Evolutionary conservation across 2,329 filamentous ascomycete species (phyloP).

Genomic region (Scedosporium boydii): DNA sequence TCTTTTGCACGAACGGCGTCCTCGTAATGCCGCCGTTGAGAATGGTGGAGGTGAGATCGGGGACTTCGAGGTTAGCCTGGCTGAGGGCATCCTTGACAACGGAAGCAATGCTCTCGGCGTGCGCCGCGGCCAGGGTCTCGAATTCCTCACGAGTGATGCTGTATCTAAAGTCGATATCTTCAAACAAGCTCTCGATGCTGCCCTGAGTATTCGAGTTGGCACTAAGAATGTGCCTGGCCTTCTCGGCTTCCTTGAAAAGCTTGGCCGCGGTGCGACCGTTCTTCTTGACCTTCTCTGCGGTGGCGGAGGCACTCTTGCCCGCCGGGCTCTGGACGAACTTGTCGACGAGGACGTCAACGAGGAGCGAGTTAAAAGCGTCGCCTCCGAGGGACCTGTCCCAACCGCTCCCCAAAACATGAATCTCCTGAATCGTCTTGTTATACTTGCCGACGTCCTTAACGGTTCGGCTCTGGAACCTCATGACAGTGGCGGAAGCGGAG

Average conservation of each 20-base stretch:
- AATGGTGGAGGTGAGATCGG: slow-evolving; percentile 80
- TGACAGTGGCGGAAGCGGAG: slow-evolving; percentile 78
- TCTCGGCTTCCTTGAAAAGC: slow-evolving; percentile 87
- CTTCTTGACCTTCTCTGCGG: slow-evolving; percentile 51
- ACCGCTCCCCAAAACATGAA: slow-evolving; percentile 76
- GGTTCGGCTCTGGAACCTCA: slow-evolving; percentile 79
- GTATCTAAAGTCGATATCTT: slow-evolving; percentile 89
- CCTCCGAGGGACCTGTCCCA: slow-evolving; percentile 90
- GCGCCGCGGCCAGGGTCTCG: slow-evolving; percentile 62
- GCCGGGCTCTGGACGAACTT: slow-evolving; percentile 65
- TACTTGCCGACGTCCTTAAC: slow-evolving; percentile 88
- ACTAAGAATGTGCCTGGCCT: slow-evolving; percentile 78
- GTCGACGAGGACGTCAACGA: slow-evolving; percentile 79
- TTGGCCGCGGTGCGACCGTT: slow-evolving; percentile 83
- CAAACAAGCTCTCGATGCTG: slow-evolving; percentile 81
- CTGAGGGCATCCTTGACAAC: slow-evolving; percentile 69
- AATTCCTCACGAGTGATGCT: slow-evolving; percentile 74
- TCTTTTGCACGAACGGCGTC: slow-evolving; percentile 89
- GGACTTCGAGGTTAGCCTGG: slow-evolving; percentile 60
- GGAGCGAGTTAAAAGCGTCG: slow-evolving; percentile 77
- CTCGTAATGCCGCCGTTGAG: slow-evolving; percentile 84
- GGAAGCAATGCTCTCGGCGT: slow-evolving; percentile 57
- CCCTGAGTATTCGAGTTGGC: slow-evolving; percentile 76
- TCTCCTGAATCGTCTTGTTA: slow-evolving; percentile 95
- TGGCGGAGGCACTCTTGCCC: slow-evolving; percentile 55